These are phyloP conservation scores for Magnaporthiopsis incrustans DNA, from an alignment of 2,329 filamentous ascomycete genomes.

Conservation along the genomic window DNA sequence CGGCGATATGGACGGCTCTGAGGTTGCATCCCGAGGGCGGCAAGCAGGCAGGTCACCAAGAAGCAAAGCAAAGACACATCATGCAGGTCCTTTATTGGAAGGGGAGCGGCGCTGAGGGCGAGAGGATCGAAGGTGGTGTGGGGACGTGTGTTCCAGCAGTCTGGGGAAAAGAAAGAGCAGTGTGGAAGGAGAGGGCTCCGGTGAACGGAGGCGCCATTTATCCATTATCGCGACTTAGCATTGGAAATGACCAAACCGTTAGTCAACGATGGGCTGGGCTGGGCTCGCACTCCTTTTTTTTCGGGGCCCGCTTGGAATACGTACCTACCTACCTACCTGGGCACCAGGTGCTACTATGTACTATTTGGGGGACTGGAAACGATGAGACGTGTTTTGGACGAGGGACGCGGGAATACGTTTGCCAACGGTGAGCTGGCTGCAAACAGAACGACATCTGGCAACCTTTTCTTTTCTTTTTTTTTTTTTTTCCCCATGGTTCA, in stretches of 20 bases:
- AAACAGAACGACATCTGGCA: neutral
- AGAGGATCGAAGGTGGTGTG: neutral
- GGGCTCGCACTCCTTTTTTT: neutral
- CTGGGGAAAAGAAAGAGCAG: neutral
- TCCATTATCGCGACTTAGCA: neutral
- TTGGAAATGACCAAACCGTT: conserved; percentile 2
- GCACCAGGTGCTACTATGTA: too few relatives aligned
- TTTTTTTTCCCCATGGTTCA: too few relatives aligned
- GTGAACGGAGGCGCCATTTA: neutral
- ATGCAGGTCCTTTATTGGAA: neutral
- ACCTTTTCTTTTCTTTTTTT: too few relatives aligned
- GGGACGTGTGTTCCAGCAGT: neutral
- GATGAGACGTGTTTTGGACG: too few relatives aligned
- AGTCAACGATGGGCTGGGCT: neutral
- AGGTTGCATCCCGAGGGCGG: neutral
- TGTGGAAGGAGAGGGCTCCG: neutral
- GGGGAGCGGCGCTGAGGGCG: neutral
- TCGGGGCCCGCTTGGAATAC: neutral
- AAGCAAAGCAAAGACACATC: neutral
- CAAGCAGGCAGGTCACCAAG: neutral
- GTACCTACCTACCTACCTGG: too few relatives aligned
- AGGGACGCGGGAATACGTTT: too few relatives aligned
- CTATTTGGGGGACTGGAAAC: neutral
- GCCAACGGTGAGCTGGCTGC: too few relatives aligned
- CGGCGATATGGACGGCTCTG: neutral